A percentile compares a stretch with the other conserved stretches of the same genome.
phyloP scores from a whole-genome alignment of 345 rosid species.

The Corymbia maculata region DNA sequence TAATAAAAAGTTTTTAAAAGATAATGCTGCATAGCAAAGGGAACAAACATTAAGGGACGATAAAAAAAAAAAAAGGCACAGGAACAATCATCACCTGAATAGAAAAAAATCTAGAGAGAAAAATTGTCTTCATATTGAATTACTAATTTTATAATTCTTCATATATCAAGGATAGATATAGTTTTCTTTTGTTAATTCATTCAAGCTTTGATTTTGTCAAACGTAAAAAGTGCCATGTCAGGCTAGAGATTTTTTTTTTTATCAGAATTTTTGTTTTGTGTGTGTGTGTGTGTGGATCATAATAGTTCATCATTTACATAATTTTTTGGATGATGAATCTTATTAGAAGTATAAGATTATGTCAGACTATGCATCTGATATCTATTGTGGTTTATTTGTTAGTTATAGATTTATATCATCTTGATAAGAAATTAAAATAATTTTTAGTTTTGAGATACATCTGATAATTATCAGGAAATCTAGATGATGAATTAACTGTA shows the following conservation, averaged over 20 bases:
- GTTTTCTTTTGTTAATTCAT: neutral
- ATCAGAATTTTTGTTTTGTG: neutral
- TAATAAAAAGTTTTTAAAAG: neutral
- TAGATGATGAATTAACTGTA: neutral
- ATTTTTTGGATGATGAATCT: neutral
- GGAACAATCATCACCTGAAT: neutral
- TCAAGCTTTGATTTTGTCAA: neutral
- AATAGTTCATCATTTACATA: neutral
- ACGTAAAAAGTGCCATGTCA: neutral
- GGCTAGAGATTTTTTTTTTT: neutral
- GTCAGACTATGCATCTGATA: neutral
- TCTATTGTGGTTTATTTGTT: neutral
- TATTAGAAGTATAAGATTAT: neutral
- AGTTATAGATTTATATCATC: neutral
- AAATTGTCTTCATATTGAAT: neutral
- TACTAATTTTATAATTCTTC: neutral
- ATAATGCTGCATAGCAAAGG: neutral
- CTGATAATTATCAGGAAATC: neutral
- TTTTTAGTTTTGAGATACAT: neutral
- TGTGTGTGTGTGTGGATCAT: neutral
- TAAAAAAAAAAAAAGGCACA: neutral
- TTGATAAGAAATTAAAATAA: neutral
- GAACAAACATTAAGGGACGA: neutral
- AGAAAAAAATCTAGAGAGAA: neutral
- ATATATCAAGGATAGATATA: neutral